phyloP scores from a whole-genome alignment of 1,284 basidiomycete species.

The Cystobasidium sp. region DNA sequence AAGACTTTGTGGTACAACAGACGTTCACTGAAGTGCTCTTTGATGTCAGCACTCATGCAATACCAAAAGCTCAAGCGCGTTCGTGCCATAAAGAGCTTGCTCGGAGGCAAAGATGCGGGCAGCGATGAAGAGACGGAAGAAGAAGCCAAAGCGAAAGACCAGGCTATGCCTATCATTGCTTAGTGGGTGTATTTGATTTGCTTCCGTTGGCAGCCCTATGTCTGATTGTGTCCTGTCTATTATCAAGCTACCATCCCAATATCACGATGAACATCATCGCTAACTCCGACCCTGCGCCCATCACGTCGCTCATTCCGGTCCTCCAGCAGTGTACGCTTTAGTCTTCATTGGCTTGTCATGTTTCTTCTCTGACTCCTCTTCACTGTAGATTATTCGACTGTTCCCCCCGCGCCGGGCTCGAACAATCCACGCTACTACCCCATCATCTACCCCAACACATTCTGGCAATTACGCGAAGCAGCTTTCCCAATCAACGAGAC shows the following conservation, averaged over 20 bases:
- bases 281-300: conserved; percentile 66
- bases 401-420: conserved; percentile 6
- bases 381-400: conserved; percentile 6
- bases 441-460: conserved; percentile 90
- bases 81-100: conserved; percentile 81
- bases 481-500: conserved; percentile 57
- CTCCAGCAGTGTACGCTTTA: conserved; percentile 56
- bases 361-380: neutral
- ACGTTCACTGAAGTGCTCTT: conserved; percentile 35
- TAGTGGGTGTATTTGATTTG: too few species aligned
- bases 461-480: conserved; percentile 66
- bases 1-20: conserved; percentile 61
- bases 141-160: conserved; percentile 44
- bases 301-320: conserved; percentile 67
- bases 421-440: conserved; percentile 70
- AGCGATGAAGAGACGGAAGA: conserved; percentile 56
- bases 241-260: conserved; percentile 92
- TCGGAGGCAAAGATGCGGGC: conserved; percentile 63
- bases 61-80: conserved; percentile 74
- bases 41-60: conserved; percentile 74
- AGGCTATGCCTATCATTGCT: conserved; percentile 39
- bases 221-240: too few species aligned
- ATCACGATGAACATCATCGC: conserved; percentile 83
- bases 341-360: neutral
- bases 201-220: too few species aligned